Evolutionary conservation across 2,329 filamentous ascomycete species (phyloP), one percentile per base, ranked within the genome.

Genomic region (Colletotrichum liriopes): DNA sequence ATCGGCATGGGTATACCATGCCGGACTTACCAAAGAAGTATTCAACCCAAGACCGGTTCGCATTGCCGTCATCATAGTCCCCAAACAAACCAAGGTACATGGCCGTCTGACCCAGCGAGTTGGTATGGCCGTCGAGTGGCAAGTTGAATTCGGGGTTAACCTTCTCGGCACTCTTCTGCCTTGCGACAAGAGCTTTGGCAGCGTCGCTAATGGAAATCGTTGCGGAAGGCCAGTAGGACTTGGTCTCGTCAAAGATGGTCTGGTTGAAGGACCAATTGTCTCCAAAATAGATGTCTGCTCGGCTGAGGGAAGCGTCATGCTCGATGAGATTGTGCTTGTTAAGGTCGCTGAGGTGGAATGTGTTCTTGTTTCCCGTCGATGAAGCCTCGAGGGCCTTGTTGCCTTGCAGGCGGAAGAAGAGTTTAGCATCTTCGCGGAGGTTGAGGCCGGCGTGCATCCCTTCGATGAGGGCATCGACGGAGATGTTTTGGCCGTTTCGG

Each of bases 251-350:
- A 66, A 76, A 81, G 39, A 79, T 75, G 45, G 74, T 74, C 32
- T 75, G 71, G 54, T 77, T 72, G 55, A 81, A 81, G 47, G 76
- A 76, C 68, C 77, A 73, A 73, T 78, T 78, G 71, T 80, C 76
- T 26, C 78, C 78, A 23, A 76, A 77, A 67, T 71, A 68, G 49
- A 75, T 37, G 66, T 81, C 79, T 39, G 75, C 73, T 55, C 80
- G 75, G 71, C 73, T 78, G 1, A 72, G 39, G 12, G 52, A 68
- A 0, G 65, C 69, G 47, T 72, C 69, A 58, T 65, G 65, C 65
- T 72, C 69, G 32, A 72, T 64, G 12, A 69, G 52, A 39, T 72
- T 39, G 63, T 79, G 77, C 45, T 71, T 73, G 56, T 72, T 71
- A 7, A 79, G 67, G 41, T 79, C 78, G 54, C 75, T 74, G 1